Conservation (phyloP, 2,329 filamentous ascomycete species). For the Zymoseptoria ardabiliae region DNA sequence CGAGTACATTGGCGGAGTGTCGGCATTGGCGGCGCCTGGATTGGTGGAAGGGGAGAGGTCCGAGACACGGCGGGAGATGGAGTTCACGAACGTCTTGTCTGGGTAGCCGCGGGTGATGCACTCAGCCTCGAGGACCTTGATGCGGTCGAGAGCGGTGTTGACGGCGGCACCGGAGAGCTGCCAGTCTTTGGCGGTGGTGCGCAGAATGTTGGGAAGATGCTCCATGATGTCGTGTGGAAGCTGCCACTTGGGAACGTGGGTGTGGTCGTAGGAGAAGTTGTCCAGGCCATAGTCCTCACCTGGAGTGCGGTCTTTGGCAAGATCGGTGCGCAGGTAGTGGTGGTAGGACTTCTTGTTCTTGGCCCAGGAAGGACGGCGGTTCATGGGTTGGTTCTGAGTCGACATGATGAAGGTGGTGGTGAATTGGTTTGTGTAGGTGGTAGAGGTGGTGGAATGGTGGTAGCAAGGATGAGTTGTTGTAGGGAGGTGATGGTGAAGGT, state of each 20-base stretch:
- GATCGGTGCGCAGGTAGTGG: constrained; percentile 18
- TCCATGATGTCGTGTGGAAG: constrained; percentile 33
- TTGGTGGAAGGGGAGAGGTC: constrained; percentile 2
- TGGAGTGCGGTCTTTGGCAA: constrained; percentile 15
- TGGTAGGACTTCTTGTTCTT: constrained; percentile 18
- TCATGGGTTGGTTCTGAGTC: constrained; percentile 13
- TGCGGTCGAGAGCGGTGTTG: constrained; percentile 34
- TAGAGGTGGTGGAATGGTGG: neutral
- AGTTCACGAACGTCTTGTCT: constrained; percentile 7
- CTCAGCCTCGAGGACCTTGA: constrained; percentile 28
- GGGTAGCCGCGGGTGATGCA: constrained; percentile 29
- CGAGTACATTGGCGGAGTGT: constrained; percentile 12
- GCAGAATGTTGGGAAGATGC: constrained; percentile 31
- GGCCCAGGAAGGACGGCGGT: constrained; percentile 26
- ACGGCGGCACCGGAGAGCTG: constrained; percentile 40
- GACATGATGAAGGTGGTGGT: constrained; percentile 1
- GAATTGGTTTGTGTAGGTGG: neutral
- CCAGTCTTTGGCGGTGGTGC: constrained; percentile 30
- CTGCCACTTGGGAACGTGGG: constrained; percentile 33
- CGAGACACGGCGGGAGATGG: constrained; percentile 12
- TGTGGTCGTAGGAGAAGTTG: constrained; percentile 30
- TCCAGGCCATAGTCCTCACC: constrained; percentile 22
- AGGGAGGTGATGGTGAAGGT: neutral
- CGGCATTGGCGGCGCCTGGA: neutral
- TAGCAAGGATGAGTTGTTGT: neutral